phyloP scores from a whole-genome alignment of 805 yeast species.

The Nakazawaea ernobii region DNA sequence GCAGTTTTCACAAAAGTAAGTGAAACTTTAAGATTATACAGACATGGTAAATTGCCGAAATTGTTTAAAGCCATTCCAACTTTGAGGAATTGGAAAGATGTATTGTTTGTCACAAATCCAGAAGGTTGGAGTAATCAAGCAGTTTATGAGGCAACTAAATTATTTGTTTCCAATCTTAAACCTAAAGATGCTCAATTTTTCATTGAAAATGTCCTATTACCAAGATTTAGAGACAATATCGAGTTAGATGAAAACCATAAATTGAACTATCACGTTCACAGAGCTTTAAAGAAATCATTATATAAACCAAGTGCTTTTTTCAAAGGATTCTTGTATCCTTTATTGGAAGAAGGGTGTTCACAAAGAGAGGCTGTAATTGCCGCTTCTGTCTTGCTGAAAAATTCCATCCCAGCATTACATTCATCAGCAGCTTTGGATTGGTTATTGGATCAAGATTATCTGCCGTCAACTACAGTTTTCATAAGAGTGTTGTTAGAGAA shows the following conservation, averaged over 20 bases:
- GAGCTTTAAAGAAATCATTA: constrained; percentile 85
- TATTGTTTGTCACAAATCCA: constrained; percentile 88
- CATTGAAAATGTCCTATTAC: constrained; percentile 60
- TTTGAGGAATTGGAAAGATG: constrained; percentile 92
- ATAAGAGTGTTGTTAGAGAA: constrained; percentile 87
- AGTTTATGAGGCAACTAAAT: constrained; percentile 87
- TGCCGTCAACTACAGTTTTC: constrained; percentile 86
- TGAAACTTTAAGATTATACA: constrained; percentile 76
- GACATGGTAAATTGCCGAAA: constrained; percentile 95
- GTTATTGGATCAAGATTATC: constrained; percentile 73
- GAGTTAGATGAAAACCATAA: constrained; percentile 72
- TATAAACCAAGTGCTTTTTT: constrained; percentile 98
- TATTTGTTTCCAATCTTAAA: constrained; percentile 84
- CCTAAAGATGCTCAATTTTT: constrained; percentile 87
- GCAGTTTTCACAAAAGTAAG: constrained; percentile 94
- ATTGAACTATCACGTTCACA: constrained; percentile 86
- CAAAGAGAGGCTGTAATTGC: constrained; percentile 93
- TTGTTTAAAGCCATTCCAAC: constrained; percentile 93
- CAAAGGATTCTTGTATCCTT: constrained; percentile 91
- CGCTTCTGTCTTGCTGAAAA: constrained; percentile 82
- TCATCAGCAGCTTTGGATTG: constrained; percentile 93
- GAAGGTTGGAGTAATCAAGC: constrained; percentile 94
- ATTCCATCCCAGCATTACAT: constrained; percentile 91
- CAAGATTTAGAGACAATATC: constrained; percentile 64
- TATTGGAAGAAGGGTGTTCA: constrained; percentile 83